These are phyloP conservation scores for Flaveria bidentis DNA, from an alignment of 129 eudicot species.

Conservation along the genomic window DNA sequence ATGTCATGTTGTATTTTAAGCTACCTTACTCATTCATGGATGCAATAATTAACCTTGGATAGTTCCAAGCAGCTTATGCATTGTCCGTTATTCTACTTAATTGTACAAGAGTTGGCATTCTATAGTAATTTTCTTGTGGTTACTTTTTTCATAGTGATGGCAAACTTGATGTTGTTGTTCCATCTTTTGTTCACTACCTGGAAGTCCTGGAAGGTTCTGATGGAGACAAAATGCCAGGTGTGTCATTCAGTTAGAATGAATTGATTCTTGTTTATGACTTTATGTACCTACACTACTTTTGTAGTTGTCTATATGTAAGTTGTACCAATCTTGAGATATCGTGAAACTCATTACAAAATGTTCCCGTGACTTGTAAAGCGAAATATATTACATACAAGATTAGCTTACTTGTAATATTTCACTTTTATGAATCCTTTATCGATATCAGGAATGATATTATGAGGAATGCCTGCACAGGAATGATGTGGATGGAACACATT, in stretches of 20 bases:
- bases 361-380: background rate
- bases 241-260: slow-evolving; percentile 3
- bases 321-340: background rate
- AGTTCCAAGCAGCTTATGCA: background rate
- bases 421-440: slow-evolving; percentile 1
- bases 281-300: background rate
- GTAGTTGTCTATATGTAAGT: slow-evolving; percentile 11
- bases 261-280: slow-evolving; percentile 11
- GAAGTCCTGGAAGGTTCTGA: slow-evolving; percentile 98
- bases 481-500: background rate
- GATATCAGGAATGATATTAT: background rate
- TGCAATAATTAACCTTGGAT: background rate
- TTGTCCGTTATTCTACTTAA: slow-evolving; percentile 12
- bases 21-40: slow-evolving; percentile 11
- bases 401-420: background rate
- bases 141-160: slow-evolving; percentile 67
- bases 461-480: background rate
- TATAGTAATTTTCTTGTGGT: slow-evolving; percentile 11
- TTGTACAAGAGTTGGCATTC: slow-evolving; percentile 3
- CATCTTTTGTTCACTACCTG: slow-evolving; percentile 95
- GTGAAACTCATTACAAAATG: background rate
- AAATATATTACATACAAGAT: background rate
- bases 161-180: slow-evolving; percentile 92
- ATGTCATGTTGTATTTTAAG: background rate
- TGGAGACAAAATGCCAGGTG: slow-evolving; percentile 99